phyloP scores from a whole-genome alignment of 306 rosid species.

The Oemleria cerasiformis region DNA sequence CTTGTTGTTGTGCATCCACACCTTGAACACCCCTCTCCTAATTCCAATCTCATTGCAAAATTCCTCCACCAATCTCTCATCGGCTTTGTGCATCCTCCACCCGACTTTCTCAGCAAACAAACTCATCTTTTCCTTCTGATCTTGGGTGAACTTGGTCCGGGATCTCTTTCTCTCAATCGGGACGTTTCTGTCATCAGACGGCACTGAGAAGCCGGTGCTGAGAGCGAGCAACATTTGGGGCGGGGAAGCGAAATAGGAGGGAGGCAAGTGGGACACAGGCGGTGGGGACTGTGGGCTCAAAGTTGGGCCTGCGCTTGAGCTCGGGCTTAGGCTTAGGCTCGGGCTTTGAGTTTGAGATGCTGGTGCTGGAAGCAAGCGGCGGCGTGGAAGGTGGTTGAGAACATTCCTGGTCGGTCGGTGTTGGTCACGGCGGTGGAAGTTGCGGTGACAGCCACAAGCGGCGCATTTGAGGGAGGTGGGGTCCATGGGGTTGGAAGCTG shows the following conservation, averaged over 20 bases:
- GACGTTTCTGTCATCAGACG: slow-evolving; percentile 33
- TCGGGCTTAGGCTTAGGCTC: slow-evolving; percentile 49
- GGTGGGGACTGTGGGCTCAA: slow-evolving; percentile 73
- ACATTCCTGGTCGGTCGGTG: slow-evolving; percentile 24
- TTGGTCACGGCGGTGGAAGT: slow-evolving; percentile 82
- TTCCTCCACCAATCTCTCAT: slow-evolving; percentile 50
- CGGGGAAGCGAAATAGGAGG: slow-evolving; percentile 50
- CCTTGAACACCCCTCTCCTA: slow-evolving; percentile 64
- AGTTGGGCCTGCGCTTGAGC: slow-evolving; percentile 48
- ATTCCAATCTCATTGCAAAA: slow-evolving; percentile 75
- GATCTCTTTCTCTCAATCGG: slow-evolving; percentile 50
- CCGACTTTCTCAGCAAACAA: slow-evolving; percentile 67
- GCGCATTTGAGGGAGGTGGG: slow-evolving; percentile 82
- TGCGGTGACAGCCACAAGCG: slow-evolving; percentile 95
- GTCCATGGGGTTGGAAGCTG: slow-evolving; percentile 40
- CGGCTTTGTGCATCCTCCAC: slow-evolving; percentile 70
- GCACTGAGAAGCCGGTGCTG: slow-evolving; percentile 35
- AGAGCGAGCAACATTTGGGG: slow-evolving; percentile 66
- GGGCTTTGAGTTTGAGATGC: slow-evolving; percentile 29
- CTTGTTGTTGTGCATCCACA: slow-evolving; percentile 98
- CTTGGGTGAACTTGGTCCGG: slow-evolving; percentile 78
- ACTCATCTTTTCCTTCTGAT: slow-evolving; percentile 82
- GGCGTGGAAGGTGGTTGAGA: slow-evolving; percentile 13
- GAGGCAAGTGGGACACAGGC: slow-evolving; percentile 72
- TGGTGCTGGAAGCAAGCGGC: slow-evolving; percentile 22